phyloP scores from a whole-genome alignment of 1,284 basidiomycete species.

The Microbotryum saponariae region DNA sequence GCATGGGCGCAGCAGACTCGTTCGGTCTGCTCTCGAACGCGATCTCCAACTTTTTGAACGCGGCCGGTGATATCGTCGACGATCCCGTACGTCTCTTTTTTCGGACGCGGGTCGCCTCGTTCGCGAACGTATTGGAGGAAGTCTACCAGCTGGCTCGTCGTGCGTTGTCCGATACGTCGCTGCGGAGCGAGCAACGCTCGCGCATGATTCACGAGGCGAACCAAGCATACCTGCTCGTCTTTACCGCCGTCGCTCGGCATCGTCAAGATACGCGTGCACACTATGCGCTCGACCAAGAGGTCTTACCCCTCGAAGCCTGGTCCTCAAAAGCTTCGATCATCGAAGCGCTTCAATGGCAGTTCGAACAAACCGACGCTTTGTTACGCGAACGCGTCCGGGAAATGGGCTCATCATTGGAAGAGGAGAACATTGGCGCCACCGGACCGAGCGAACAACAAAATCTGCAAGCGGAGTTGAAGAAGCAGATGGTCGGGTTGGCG shows the following conservation, averaged over 20 bases:
- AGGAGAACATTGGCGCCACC: conserved; percentile 14
- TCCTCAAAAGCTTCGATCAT: conserved; percentile 63
- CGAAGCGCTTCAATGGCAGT: conserved; percentile 63
- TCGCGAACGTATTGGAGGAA: conserved; percentile 40
- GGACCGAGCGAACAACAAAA: conserved; percentile 35
- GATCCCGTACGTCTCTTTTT: conserved; percentile 82
- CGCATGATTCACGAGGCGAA: conserved; percentile 61
- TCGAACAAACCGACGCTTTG: conserved; percentile 56
- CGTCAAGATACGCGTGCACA: conserved; percentile 60
- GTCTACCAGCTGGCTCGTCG: conserved; percentile 37
- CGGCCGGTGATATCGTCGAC: conserved; percentile 50
- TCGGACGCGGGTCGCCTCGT: conserved; percentile 45
- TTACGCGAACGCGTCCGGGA: conserved; percentile 46
- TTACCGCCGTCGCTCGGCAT: conserved; percentile 64
- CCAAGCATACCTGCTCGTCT: conserved; percentile 61
- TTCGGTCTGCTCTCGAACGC: conserved; percentile 30
- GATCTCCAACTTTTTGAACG: conserved; percentile 57
- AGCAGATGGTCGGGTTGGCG: conserved; percentile 42
- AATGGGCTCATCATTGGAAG: conserved; percentile 46
- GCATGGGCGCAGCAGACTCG: conserved; percentile 40
- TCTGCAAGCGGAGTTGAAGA: conserved; percentile 40
- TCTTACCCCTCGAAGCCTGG: conserved; percentile 60
- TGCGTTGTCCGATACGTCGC: conserved; percentile 25
- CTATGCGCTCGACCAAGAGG: conserved; percentile 64
- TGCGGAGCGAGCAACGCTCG: conserved; percentile 40